Evolutionary conservation across 2,329 filamentous ascomycete genomes (phyloP).

Genomic region (Geosmithia putterillii): DNA sequence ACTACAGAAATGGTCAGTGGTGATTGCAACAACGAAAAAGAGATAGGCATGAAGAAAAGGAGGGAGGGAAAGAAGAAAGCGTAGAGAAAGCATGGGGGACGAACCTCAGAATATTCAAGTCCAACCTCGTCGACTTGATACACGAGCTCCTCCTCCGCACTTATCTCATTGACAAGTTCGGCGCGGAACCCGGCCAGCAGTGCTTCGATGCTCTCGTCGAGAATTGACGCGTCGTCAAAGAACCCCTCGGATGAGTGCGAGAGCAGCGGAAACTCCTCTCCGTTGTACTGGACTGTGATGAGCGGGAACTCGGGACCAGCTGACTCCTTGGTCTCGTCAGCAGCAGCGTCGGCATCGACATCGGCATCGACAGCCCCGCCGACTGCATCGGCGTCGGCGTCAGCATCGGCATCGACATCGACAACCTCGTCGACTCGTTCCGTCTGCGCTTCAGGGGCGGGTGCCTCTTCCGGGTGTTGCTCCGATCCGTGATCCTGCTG

Average conservation of each 20-base stretch:
- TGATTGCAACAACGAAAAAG: too few relatives aligned
- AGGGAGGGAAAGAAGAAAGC: too few relatives aligned
- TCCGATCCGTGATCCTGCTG: too few relatives aligned
- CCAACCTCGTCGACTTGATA: constrained; percentile 39
- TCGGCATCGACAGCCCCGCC: too few relatives aligned
- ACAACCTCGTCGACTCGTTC: too few relatives aligned
- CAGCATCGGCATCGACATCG: background rate
- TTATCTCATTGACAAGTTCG: constrained; percentile 32
- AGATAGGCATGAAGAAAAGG: too few relatives aligned
- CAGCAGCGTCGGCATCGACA: background rate
- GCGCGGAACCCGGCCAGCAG: constrained; percentile 30
- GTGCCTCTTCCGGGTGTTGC: background rate
- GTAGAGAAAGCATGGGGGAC: constrained; percentile 5
- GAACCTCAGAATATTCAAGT: constrained; percentile 39
- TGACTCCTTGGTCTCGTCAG: background rate
- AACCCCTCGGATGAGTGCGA: constrained; percentile 25
- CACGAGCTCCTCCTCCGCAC: constrained; percentile 32
- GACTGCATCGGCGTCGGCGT: background rate
- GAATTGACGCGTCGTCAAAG: constrained; percentile 26
- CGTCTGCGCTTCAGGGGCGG: too few relatives aligned
- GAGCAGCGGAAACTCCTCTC: constrained; percentile 29
- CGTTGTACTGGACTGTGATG: constrained; percentile 30
- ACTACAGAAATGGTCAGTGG: constrained; percentile 14
- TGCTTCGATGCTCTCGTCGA: constrained; percentile 30
- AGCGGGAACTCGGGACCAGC: constrained; percentile 13